Base-by-base conservation (phyloP, 2,329 filamentous ascomycete genomes). In the Stachybotrys chartarum region DNA sequence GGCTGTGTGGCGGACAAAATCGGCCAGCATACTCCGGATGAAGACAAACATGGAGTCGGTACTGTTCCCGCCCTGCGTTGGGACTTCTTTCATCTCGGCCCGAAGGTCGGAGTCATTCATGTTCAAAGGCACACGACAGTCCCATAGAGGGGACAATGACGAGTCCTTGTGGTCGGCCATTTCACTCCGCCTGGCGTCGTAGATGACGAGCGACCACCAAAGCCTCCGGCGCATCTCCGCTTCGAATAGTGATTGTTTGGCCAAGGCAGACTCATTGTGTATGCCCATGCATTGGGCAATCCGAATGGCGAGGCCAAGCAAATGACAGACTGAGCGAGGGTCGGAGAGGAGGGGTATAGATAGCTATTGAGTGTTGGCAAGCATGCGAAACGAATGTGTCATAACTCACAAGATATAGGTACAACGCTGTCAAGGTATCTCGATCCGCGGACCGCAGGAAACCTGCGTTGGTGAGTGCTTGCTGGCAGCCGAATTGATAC, bases 131-230 rank as follows among this genome's bases (percentile, higher is more conserved):
- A 70, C 57, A 14, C 61, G 65, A 57, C 76, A 79, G 55, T 78
- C 70, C 73, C 74, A 77, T 0, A 63, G 66, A 0, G 73, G 72
- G 2, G 54, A 51, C 1, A 76, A 59, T 0, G 57, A 59, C 0
- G 67, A 57, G 5, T 60, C 57, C 10, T 68, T 70, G 45, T 63
- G 69, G 31, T 76, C 70, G 1, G 75, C 64, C 56, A 85, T 63
- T 59, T 85, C 82, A 59, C 77, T 68, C 12, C 83, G 74, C 16
- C 84, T 81, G 50, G 68, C 66, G 60, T 87, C 84, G 55, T 85
- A 81, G 3, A 80, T 64, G 0, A 80, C 66, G 0, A 87, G 66
- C 0, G 80, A 73, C 83, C 83, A 86, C 83, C 83, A 86, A 0
- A 86, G 72, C 39, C 83, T 70, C 32, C 83, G 77, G 12, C 82